These are phyloP conservation scores for Pezicula carpinea DNA, from an alignment of 2,329 filamentous ascomycete species.

Conservation along the genomic window DNA sequence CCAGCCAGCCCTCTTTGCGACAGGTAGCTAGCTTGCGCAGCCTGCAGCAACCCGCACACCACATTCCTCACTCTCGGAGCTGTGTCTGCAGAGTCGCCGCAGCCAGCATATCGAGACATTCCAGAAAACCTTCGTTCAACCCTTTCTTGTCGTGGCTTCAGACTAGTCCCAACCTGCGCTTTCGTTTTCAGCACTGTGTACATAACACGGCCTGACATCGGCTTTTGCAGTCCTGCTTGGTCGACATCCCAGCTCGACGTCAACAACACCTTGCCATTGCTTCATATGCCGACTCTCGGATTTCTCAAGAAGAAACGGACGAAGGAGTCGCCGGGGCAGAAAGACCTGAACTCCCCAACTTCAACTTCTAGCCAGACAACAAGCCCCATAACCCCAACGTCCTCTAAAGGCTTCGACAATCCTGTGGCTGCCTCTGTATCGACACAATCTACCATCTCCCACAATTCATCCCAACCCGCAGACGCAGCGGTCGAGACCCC, in stretches of 20 bases:
- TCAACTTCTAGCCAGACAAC: slow-evolving; percentile 62
- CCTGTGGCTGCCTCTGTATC: slow-evolving; percentile 36
- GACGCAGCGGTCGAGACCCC: slow-evolving; percentile 23
- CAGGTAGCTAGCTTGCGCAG: too few relatives aligned
- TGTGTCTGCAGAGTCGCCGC: neutral
- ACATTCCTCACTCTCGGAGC: too few relatives aligned
- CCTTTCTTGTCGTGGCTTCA: neutral
- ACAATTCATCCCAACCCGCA: slow-evolving; percentile 17
- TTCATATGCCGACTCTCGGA: slow-evolving; percentile 83
- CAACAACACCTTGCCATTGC: slow-evolving; percentile 19
- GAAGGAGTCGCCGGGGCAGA: slow-evolving; percentile 74
- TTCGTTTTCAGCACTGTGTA: neutral
- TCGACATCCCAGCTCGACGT: slow-evolving; percentile 22
- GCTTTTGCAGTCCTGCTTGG: slow-evolving; percentile 18
- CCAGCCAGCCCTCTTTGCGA: too few relatives aligned
- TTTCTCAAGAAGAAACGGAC: slow-evolving; percentile 99
- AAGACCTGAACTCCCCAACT: slow-evolving; percentile 61
- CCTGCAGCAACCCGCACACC: too few relatives aligned
- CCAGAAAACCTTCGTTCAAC: slow-evolving; percentile 19
- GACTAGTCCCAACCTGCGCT: neutral
- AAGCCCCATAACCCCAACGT: slow-evolving; percentile 57
- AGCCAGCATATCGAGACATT: slow-evolving; percentile 12
- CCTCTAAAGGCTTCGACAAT: slow-evolving; percentile 43
- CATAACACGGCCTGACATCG: slow-evolving; percentile 4
- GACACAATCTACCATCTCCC: slow-evolving; percentile 29